Base-by-base conservation (phyloP, 129 eudicot species). In the Escallonia rubra region DNA sequence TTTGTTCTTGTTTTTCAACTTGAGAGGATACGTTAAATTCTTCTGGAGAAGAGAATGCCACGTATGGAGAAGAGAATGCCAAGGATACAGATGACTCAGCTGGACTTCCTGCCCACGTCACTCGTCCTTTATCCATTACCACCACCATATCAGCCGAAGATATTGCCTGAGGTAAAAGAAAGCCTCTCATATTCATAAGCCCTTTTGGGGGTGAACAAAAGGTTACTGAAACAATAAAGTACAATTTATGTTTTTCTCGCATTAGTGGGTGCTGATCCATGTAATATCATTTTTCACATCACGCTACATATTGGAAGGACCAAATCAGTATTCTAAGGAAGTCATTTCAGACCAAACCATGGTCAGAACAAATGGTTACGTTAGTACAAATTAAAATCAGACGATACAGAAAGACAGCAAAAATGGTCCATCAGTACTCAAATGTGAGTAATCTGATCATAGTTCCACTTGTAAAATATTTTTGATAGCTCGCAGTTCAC, bases 31-130 rank as follows among this genome's bases (percentile, higher is more conserved):
- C 55, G 47, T 64, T 74, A 69, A 71, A 49, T 70, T 82, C 78
- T 57, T 86, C 77, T 40, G 16, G 65, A 61, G 61, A 65, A 59
- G 81, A 61, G 56, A 76, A 73, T 50, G 83, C 64, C 39, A 82
- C 69, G 64, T 74, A 74, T 15, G 95, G 66, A 41, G 87, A 68
- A 23, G n/a, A n/a, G n/a, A n/a, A n/a, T n/a, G n/a, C n/a, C n/a
- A n/a, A n/a, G n/a, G n/a, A n/a, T 71, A 69, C 12, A 47, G 83
- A 64, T 43, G 80, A 84, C 34, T 75, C 84, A 3, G 73, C 34
- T 74, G 98, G 98, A 71, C 82, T 82, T 67, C 98, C 96, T 52
- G 82, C 80, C 91, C 88, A 84, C 81, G 82, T 84, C 59, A 92
- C 86, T 67, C 53, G 83, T 53, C 98, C 98, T 81, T 84, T 86